phyloP scores from a whole-genome alignment of 768 basidiomycete genomes.

The Leccinum broughii region DNA sequence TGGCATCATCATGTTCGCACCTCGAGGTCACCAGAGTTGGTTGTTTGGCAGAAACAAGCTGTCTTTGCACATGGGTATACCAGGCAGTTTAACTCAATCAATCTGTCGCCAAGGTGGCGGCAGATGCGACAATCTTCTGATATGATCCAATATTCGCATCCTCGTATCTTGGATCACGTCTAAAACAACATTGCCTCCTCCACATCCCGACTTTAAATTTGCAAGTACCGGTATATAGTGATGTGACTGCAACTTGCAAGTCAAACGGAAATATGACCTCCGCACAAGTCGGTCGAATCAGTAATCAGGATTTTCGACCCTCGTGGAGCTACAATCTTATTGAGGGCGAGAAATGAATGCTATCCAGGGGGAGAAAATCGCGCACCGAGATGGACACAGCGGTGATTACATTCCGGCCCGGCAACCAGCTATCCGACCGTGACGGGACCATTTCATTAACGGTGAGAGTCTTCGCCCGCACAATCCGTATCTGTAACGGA shows the following conservation, averaged over 20 bases:
- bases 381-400: neutral
- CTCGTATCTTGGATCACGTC: neutral
- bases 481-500: neutral
- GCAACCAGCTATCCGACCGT: neutral
- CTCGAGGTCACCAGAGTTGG: neutral
- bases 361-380: neutral
- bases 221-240: neutral
- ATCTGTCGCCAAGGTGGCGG: neutral
- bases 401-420: neutral
- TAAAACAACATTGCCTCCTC: neutral
- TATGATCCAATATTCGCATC: neutral
- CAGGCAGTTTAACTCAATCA: neutral
- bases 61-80: neutral
- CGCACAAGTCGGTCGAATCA: neutral
- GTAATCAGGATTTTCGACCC: neutral
- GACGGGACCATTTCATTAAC: neutral
- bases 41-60: neutral
- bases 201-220: too few species aligned
- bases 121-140: too few species aligned
- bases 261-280: neutral
- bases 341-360: neutral
- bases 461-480: neutral
- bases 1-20: neutral
- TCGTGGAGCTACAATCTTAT: neutral
- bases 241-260: neutral